Conservation (phyloP, 208 protist genomes). For the Leishmania arabica region DNA sequence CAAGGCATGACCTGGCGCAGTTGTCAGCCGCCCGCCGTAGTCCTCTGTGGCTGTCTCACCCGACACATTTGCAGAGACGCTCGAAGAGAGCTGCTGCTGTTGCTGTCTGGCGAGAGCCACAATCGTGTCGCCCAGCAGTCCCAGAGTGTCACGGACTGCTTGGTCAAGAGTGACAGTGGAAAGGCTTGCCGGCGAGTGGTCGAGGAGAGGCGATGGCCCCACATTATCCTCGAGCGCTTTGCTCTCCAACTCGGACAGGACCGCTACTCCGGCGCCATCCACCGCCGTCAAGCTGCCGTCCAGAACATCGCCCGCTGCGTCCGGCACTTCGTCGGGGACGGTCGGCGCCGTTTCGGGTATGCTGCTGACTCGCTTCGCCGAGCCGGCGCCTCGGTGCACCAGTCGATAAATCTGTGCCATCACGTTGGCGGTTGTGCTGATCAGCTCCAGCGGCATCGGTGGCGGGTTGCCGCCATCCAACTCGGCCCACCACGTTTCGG, state of each 20-base stretch:
- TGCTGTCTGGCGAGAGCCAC: slow-evolving; percentile 17
- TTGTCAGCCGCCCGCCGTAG: neutral
- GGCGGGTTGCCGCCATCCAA: neutral
- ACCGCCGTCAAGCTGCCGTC: neutral
- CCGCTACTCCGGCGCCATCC: neutral
- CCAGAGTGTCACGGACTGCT: slow-evolving; percentile 15
- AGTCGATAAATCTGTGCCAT: slow-evolving; percentile 33
- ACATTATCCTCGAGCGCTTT: neutral
- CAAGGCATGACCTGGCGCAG: neutral
- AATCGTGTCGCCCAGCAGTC: slow-evolving; percentile 26
- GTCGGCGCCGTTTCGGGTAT: neutral
- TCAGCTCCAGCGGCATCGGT: slow-evolving; percentile 19
- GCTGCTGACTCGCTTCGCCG: neutral
- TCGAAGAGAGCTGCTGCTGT: slow-evolving; percentile 5
- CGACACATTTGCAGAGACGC: neutral
- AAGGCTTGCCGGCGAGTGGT: neutral
- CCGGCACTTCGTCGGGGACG: slow-evolving; percentile 2
- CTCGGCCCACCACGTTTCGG: slow-evolving; percentile 19
- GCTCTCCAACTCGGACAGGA: neutral
- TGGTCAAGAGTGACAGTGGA: slow-evolving; percentile 4
- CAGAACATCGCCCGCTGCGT: neutral
- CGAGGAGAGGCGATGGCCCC: neutral
- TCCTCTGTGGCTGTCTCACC: neutral
- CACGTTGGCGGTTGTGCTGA: slow-evolving; percentile 27
- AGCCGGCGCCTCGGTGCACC: neutral